These are phyloP conservation scores for Pythium folliculosum DNA, from an alignment of 352 stramenopile genomes.

Conservation along the genomic window DNA sequence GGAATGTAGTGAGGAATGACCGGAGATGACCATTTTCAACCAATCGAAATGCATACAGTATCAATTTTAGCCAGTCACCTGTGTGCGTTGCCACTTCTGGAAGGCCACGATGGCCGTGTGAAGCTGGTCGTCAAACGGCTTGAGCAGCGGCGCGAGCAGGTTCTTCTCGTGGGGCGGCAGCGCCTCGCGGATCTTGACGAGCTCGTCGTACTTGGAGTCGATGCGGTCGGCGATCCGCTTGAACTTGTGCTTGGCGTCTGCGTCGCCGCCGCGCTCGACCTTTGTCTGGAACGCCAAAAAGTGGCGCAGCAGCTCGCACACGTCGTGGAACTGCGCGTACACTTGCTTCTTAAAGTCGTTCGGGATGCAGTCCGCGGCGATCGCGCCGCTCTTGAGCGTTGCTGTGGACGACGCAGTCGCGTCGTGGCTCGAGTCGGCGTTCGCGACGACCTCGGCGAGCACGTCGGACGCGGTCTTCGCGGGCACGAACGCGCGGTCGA, in stretches of 20 bases:
- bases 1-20: conserved; percentile 1
- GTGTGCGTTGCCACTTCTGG: conserved; percentile 24
- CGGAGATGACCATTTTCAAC: not conserved
- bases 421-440: conserved; percentile 58
- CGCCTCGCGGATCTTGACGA: conserved; percentile 79
- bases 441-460: conserved; percentile 63
- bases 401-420: conserved; percentile 54
- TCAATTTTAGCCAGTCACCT: conserved; percentile 9
- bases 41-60: conserved; percentile 10
- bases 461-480: conserved; percentile 56
- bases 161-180: conserved; percentile 85
- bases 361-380: conserved; percentile 75
- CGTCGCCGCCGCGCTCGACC: conserved; percentile 48
- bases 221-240: conserved; percentile 88
- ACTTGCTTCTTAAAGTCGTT: conserved; percentile 88
- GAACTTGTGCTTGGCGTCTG: conserved; percentile 74
- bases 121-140: conserved; percentile 86
- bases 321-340: conserved; percentile 86
- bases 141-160: conserved; percentile 76
- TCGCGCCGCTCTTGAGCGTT: conserved; percentile 47
- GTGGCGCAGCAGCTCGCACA: conserved; percentile 80
- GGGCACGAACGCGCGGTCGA: conserved; percentile 61
- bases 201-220: conserved; percentile 85
- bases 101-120: conserved; percentile 87
- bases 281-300: conserved; percentile 84